phyloP scores from a whole-genome alignment of 805 yeast species.

The Ascoidea tarda region DNA sequence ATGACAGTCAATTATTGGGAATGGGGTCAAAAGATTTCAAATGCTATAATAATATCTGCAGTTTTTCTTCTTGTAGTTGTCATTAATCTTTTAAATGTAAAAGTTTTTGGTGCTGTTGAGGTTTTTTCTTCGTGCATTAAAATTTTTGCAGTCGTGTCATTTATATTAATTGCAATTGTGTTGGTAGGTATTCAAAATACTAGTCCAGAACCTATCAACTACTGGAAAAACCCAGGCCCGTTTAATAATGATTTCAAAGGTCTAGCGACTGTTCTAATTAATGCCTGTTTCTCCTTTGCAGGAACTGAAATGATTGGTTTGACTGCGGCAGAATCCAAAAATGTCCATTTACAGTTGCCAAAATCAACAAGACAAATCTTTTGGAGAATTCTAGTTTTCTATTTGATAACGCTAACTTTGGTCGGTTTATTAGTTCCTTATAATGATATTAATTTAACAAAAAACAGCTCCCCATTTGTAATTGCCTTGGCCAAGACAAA shows the following conservation, averaged over 20 bases:
- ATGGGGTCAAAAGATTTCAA: conserved; percentile 17
- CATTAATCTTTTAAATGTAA: conserved; percentile 40
- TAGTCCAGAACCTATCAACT: conserved; percentile 28
- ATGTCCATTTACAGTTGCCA: conserved; percentile 35
- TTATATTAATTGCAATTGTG: conserved; percentile 38
- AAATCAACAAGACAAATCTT: conserved; percentile 40
- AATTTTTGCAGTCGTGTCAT: conserved; percentile 34
- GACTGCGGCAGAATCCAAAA: conserved; percentile 42
- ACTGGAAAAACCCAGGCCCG: conserved; percentile 31
- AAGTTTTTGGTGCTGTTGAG: conserved; percentile 41
- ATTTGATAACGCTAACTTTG: conserved; percentile 30
- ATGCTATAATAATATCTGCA: conserved; percentile 34
- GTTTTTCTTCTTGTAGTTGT: conserved; percentile 33
- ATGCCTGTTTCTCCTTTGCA: conserved; percentile 48
- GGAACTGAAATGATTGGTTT: conserved; percentile 46
- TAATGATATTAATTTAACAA: conserved; percentile 26
- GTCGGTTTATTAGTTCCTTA: conserved; percentile 43
- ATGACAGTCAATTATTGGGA: conserved; percentile 39
- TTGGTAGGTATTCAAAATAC: conserved; percentile 34
- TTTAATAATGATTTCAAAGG: conserved; percentile 39
- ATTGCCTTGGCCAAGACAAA: conserved; percentile 44
- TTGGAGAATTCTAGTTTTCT: conserved; percentile 38
- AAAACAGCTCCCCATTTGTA: conserved; percentile 39
- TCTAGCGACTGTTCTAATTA: conserved; percentile 35
- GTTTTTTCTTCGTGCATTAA: conserved; percentile 34